Evolutionary conservation across 2,329 filamentous ascomycete species (phyloP).

Genomic region (Trichoderma sp.): DNA sequence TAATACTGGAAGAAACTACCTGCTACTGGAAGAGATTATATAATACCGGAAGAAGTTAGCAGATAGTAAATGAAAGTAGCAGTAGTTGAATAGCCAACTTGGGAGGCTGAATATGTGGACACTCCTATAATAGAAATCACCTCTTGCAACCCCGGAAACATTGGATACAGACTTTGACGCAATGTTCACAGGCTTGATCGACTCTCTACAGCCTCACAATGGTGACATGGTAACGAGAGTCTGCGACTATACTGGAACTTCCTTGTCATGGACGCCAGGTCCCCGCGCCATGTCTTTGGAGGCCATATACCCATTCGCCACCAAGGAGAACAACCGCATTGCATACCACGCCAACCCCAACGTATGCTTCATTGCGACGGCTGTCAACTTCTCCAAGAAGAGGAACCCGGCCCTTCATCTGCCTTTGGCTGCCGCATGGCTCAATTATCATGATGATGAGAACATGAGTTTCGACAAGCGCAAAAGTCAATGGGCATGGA

Average conservation of each 20-base stretch:
- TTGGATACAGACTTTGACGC: not conserved
- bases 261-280: not conserved
- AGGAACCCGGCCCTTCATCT: not conserved
- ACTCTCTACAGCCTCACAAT: not conserved
- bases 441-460: not conserved
- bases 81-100: not conserved
- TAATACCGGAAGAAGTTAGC: not conserved
- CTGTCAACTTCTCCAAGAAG: not conserved
- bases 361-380: not conserved
- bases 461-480: not conserved
- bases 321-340: not conserved
- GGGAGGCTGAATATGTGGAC: not conserved
- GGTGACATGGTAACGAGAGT: not conserved
- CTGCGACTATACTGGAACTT: not conserved
- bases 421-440: not conserved
- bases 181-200: not conserved
- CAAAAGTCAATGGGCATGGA: not conserved
- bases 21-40: too few species aligned
- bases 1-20: not conserved
- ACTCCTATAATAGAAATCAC: not conserved
- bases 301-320: not conserved
- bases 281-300: not conserved
- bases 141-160: not conserved
- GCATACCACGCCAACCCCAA: not conserved
- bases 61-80: too few species aligned